Conservation (phyloP, 352 stramenopile genomes). For the Blastocystis sp. region DNA sequence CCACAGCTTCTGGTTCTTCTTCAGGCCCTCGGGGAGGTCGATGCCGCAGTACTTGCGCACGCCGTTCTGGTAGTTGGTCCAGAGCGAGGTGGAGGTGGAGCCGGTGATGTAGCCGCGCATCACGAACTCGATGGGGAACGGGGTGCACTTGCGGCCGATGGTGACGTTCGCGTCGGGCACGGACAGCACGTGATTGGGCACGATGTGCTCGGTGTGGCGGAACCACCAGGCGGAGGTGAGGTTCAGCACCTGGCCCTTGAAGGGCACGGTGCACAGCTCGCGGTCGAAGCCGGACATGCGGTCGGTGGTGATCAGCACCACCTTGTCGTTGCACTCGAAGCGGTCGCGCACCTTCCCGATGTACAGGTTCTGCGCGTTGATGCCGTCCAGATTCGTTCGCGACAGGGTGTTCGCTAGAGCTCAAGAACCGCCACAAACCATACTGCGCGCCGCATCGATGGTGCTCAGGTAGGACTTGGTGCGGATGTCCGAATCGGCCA, state of each 20-base stretch:
- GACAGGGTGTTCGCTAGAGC: conserved; percentile 41
- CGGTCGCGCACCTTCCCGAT: conserved; percentile 76
- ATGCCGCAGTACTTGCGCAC: conserved; percentile 91
- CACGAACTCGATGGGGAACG: conserved; percentile 97
- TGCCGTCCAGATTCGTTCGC: conserved; percentile 27
- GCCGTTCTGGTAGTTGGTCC: conserved; percentile 95
- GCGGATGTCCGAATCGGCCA: conserved; percentile 51
- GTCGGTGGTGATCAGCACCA: conserved; percentile 95
- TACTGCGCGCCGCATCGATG: conserved; percentile 16
- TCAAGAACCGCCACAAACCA: not conserved
- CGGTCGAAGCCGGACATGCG: conserved; percentile 96
- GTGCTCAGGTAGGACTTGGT: conserved; percentile 54
- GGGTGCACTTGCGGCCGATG: conserved; percentile 86
- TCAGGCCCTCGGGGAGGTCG: conserved; percentile 81
- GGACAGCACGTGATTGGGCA: conserved; percentile 90
- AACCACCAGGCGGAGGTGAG: conserved; percentile 89
- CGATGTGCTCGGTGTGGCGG: conserved; percentile 83
- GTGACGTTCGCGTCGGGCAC: conserved; percentile 87
- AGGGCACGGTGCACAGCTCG: conserved; percentile 85
- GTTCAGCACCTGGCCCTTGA: conserved; percentile 93
- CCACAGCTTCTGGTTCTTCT: conserved; percentile 91
- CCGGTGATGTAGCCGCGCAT: conserved; percentile 87
- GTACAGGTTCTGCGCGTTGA: conserved; percentile 54
- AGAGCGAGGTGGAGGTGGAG: conserved; percentile 94
- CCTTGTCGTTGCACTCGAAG: conserved; percentile 75